Base-by-base conservation (phyloP, 129 eudicot species). In the Helianthus annuus region DNA sequence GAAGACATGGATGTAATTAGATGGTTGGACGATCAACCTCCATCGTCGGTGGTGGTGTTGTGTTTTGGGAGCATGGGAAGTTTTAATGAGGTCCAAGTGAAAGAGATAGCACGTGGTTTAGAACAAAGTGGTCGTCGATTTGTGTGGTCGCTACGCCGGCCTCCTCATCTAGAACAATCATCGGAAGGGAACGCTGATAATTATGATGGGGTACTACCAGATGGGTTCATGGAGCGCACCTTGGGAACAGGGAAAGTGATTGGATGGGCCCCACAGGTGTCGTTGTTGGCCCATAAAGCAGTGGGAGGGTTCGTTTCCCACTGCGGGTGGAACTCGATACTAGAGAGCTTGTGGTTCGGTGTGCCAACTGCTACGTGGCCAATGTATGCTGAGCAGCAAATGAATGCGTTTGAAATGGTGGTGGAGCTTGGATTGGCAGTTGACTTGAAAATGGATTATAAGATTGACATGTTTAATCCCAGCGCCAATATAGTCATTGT, bases 51-150 rank as follows among this genome's bases (percentile, higher is more conserved):
- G 54, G 76, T 87, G 49, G 79, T 83, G 45, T 32, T 86, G 39
- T 86, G 92, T 46, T 86, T 83, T 58, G 92, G 88, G 40, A 80
- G 88, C 52, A 61, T 76, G 70, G 92, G 92, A 72, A 29, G 78
- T 51, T 73, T 73, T 51, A 8, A 36, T 14, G 78, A 49, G 71
- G 66, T 16, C 46, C 88, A 83, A 60, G 81, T 86, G 63, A 78
- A 69, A 48, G 91, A 86, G 73, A 76, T 80, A 27, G 87, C 88
- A 7, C 3, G 10, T n/a, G 88, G 77, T 4, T 69, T 86, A 4
- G 91, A 83, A 14, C n/a, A 14, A 10, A 68, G 83, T 19, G 86
- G 84, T 10, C 6, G 45, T 0, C 71, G 78, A 0, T 85, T 85
- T 32, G 44, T 85, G 45, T 85, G 86, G 89, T 82, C 86, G 0